These are phyloP conservation scores for Hepatocystis sp. DNA, from an alignment of 169 alveolate genomes.

Conservation along the genomic window DNA sequence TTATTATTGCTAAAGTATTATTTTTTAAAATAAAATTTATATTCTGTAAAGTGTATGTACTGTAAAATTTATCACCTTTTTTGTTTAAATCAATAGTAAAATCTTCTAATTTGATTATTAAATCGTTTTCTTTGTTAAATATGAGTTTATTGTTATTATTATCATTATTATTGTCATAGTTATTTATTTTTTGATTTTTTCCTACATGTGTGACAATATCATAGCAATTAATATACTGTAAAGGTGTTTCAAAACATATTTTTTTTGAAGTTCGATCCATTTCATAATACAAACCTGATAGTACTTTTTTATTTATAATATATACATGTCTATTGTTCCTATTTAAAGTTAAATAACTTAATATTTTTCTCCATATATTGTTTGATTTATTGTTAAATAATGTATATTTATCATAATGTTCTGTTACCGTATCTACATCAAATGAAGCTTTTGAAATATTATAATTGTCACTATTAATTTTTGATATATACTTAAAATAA, in stretches of 20 bases:
- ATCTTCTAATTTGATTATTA: constrained; percentile 23
- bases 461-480: background rate
- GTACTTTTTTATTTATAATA: constrained; percentile 23
- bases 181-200: background rate
- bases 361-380: constrained; percentile 3
- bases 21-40: constrained; percentile 32
- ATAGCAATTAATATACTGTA: background rate
- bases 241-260: background rate
- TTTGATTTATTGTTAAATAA: background rate
- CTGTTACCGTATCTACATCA: constrained; percentile 6
- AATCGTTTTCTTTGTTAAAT: constrained; percentile 7
- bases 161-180: background rate
- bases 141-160: background rate
- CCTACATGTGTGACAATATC: background rate
- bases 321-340: constrained; percentile 1
- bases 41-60: constrained; percentile 2
- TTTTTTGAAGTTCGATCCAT: constrained; percentile 2
- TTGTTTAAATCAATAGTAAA: background rate
- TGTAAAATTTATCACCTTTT: constrained; percentile 3
- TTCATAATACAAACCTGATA: constrained; percentile 12
- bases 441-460: background rate
- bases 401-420: background rate
- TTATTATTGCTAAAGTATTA: constrained; percentile 70
- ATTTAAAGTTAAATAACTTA: constrained; percentile 5
- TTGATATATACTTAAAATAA: constrained; percentile 31